phyloP scores from a whole-genome alignment of 148 eudicot genomes.

The Rhododendron molle region DNA sequence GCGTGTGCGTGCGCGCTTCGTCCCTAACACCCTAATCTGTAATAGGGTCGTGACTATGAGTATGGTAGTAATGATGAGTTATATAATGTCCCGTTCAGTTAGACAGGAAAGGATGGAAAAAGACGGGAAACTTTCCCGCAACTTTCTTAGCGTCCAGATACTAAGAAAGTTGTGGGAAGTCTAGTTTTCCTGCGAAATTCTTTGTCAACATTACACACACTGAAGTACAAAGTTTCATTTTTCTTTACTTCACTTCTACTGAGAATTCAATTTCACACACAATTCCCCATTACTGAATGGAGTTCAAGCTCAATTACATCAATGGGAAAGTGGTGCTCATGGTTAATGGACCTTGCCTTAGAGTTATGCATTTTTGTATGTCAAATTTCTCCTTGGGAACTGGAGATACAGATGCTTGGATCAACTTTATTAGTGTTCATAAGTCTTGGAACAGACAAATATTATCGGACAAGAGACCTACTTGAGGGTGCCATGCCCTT shows the following conservation, averaged over 20 bases:
- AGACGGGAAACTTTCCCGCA: neutral
- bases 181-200: neutral
- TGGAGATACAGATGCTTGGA: neutral
- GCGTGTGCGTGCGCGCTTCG: neutral
- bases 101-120: too few relatives aligned
- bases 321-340: neutral
- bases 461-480: neutral
- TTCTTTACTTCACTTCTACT: neutral
- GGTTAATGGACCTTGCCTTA: neutral
- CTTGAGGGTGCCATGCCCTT: neutral
- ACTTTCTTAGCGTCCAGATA: neutral
- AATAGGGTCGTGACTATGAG: neutral
- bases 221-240: neutral
- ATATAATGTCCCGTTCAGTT: neutral
- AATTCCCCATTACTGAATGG: neutral
- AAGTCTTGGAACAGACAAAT: neutral
- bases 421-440: neutral
- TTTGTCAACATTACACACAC: too few relatives aligned
- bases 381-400: neutral
- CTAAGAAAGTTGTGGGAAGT: neutral
- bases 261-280: neutral
- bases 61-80: neutral
- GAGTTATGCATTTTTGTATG: neutral
- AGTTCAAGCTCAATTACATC: neutral
- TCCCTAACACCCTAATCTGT: neutral